Base-by-base conservation (phyloP, 208 protist genomes). In the Acanthamoeba sp. region DNA sequence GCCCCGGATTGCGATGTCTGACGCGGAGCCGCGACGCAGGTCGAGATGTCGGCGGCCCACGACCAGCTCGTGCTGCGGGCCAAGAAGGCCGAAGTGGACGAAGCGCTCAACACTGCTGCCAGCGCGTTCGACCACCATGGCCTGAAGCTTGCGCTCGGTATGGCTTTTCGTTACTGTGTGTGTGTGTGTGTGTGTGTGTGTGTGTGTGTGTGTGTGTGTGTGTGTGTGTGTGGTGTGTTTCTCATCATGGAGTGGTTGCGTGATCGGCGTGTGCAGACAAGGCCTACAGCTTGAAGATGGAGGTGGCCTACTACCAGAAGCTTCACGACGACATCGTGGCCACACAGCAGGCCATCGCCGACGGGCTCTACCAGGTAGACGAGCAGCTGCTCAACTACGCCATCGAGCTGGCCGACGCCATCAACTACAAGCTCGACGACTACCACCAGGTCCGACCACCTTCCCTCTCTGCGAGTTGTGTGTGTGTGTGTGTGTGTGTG, bases 361-460 rank as follows among this genome's bases (percentile, higher is more conserved):
- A 78, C 69, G 69, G 69, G 4, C 69, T 78, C 14, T 36, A 78
- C 36, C 69, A 78, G 22, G 29, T 78, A 10, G 69, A 78, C 38
- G 69, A 78, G 36, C 69, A 78, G 69, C 69, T 78, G 69, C 69
- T 78, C 36, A 78, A 45, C 69, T 78, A 78, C 22, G 69, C 69
- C 32, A 22, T 78, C 38, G 69, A 78, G 1, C 38, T 78, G 29
- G 69, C 34, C 36, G 69, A 78, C 38, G 69, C 29, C 38, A 78
- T 78, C 69, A 42, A 42, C 38, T 78, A 78, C 69, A 78, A 78
- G 69, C 69, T 78, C 38, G 69, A 78, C 20, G 69, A 78, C 69
- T 78, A 78, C 38, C 22, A 78, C 29, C 69, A 78, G 32, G 66
- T 76, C n/a, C n/a, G n/a, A n/a, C n/a, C n/a, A n/a, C n/a, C n/a